Percentiles rank a stretch among this genome's conserved stretches.
phyloP scores from a whole-genome alignment of 2,329 filamentous ascomycete species.

The Phyllachora maydis region DNA sequence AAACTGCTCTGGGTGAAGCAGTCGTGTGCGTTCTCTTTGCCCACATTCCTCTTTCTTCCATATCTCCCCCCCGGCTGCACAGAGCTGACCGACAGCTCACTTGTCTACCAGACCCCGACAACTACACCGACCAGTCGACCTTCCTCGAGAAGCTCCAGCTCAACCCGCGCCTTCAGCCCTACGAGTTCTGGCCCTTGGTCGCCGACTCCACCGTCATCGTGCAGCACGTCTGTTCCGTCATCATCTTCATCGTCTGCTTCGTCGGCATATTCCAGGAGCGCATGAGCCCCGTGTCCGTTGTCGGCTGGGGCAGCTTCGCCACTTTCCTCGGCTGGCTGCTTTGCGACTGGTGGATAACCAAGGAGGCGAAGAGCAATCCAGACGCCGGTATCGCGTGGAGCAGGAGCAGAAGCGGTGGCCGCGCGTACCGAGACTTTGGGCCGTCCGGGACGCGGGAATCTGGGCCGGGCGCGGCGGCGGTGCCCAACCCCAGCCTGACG shows the following conservation, averaged over 20 bases:
- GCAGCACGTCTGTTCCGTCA: constrained; percentile 87
- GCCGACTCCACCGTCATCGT: constrained; percentile 92
- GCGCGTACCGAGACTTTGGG: constrained; percentile 4
- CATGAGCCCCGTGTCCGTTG: constrained; percentile 76
- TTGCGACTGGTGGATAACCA: constrained; percentile 79
- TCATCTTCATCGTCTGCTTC: constrained; percentile 88
- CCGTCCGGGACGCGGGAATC: constrained; percentile 6
- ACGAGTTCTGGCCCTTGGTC: constrained; percentile 95
- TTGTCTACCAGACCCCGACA: constrained; percentile 68
- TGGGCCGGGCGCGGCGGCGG: constrained; percentile 2
- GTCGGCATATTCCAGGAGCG: constrained; percentile 73
- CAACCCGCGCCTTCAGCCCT: constrained; percentile 81
- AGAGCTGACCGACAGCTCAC: too few species aligned
- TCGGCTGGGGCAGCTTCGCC: constrained; percentile 62
- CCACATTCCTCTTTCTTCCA: not conserved
- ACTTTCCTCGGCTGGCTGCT: constrained; percentile 78
- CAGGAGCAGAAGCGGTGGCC: constrained; percentile 14
- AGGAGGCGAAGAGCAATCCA: constrained; percentile 31
- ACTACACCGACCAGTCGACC: constrained; percentile 92
- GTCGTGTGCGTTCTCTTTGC: constrained; percentile 44
- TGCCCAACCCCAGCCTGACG: constrained; percentile 6
- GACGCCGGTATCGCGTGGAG: constrained; percentile 16
- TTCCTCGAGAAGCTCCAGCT: constrained; percentile 92
- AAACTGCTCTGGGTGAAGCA: constrained; percentile 98
- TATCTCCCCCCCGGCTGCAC: too few species aligned